Base-by-base conservation (phyloP, 73 alveolate species). In the Paramecium caudatum region DNA sequence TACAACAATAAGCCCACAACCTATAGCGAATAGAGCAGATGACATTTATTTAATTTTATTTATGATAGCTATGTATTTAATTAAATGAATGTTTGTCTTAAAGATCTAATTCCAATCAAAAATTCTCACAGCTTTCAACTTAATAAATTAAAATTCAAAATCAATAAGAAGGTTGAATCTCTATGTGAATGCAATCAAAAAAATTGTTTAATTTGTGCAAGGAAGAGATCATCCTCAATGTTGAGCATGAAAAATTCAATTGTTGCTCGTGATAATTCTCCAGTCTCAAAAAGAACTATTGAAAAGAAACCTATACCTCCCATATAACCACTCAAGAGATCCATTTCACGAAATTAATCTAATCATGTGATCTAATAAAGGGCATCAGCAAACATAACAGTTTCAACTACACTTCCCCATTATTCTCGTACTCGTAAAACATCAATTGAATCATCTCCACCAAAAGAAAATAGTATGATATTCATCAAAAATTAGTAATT, bases 181-280 rank as follows among this genome's bases (percentile, higher is more conserved):
- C 19, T 34, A 15, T 74, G 88, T 43, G 7, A 74, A 41, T 74
- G 88, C 36, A 74, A 74, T 43, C 69, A 74, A 21, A 74, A 47
- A 6, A 74, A 37, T 47, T 74, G 88, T 39, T 47, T 74, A 17
- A 74, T 74, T 74, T 74, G 88, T 45, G 39, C 69, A 21, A 63
- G 88, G 36, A 74, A 74, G 32, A 45, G 88, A 16, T 74, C 88
- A 13, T 39, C 69, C 17, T 74, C 88, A 25, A 74, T 74, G 88
- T 19, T 74, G 5, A 41, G 69, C 65, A 74, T 74, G 88, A 74
- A 74, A 74, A 74, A 74, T 25, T 74, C 88, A 9, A 27, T 74
- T 12, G 46, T 74, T 4, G 63, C 13, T 5, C 69, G 43, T 45
- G 88, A 74, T 15, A 41, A 74, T 12, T 74, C 88, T 74, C 88